Conservation (phyloP, 1,284 basidiomycete genomes). For the Leccinum ponderosum region DNA sequence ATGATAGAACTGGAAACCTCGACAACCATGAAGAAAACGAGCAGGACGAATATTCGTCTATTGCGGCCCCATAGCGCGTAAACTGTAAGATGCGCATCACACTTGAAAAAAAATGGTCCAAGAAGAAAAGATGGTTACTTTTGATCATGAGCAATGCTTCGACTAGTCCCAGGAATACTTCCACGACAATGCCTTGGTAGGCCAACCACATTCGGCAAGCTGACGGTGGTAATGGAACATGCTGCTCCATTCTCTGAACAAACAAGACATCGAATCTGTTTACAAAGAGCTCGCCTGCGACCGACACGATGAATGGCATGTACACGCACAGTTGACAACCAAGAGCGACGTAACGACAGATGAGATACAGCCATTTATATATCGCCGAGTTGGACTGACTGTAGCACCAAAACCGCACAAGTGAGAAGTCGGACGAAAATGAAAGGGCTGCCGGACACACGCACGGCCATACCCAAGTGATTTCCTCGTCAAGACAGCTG, state of each 20-base stretch:
- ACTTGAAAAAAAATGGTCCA: neutral
- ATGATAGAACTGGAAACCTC: conserved; percentile 6
- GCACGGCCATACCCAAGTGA: conserved; percentile 15
- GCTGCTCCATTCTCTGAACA: conserved; percentile 10
- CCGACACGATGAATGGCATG: neutral
- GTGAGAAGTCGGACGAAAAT: neutral
- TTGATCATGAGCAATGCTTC: conserved; percentile 14
- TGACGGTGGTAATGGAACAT: neutral
- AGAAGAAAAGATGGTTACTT: conserved; percentile 1
- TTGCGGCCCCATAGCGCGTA: conserved; percentile 12
- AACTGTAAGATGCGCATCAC: neutral
- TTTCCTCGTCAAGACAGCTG: conserved; percentile 12
- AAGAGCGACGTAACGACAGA: conserved; percentile 12
- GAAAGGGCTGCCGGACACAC: neutral
- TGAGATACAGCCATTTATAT: conserved; percentile 13
- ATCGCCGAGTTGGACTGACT: conserved; percentile 2
- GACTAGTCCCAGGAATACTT: conserved; percentile 9
- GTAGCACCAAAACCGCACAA: neutral
- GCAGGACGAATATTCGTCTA: conserved; percentile 5
- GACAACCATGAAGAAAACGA: conserved; percentile 9
- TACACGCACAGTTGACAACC: conserved; percentile 10
- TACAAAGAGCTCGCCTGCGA: neutral
- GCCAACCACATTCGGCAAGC: conserved; percentile 14
- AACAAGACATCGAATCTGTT: conserved; percentile 9
- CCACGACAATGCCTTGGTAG: conserved; percentile 10